Evolutionary conservation across 2,329 filamentous ascomycete genomes (phyloP).

Genomic region (Emmonsia crescens): DNA sequence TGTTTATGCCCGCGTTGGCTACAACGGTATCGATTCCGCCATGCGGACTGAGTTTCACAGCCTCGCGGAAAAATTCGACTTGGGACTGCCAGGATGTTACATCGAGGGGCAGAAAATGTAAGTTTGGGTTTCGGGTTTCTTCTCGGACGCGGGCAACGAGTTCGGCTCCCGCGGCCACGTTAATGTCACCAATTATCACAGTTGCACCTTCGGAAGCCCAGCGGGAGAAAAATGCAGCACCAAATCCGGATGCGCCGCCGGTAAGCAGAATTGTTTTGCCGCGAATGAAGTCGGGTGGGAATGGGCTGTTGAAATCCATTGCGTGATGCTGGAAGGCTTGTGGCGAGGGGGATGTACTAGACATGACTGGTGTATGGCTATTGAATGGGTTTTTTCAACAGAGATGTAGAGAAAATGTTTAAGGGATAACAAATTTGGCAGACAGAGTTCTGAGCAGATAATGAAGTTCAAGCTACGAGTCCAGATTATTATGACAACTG

Average conservation of each 20-base stretch:
- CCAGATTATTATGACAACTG: too few species aligned
- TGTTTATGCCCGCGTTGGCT: constrained; percentile 54
- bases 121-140: constrained; percentile 49
- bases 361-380: neutral
- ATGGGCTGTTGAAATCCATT: constrained; percentile 4
- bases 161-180: constrained; percentile 42
- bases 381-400: neutral
- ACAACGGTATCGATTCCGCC: constrained; percentile 53
- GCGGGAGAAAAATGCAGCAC: constrained; percentile 42
- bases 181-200: constrained; percentile 54
- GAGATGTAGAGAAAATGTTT: too few species aligned
- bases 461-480: neutral
- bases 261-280: constrained; percentile 52
- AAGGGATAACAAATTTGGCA: neutral
- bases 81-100: constrained; percentile 56
- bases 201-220: constrained; percentile 49
- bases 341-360: neutral
- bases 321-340: neutral
- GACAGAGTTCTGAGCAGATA: neutral
- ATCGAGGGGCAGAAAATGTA: constrained; percentile 44
- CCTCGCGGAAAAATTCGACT: constrained; percentile 51
- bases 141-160: constrained; percentile 47
- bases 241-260: constrained; percentile 52
- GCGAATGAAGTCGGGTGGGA: constrained; percentile 7
- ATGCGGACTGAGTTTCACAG: constrained; percentile 43